Base-by-base conservation (phyloP, 495 filamentous ascomycete species). In the Podospora pseudoanserina region DNA sequence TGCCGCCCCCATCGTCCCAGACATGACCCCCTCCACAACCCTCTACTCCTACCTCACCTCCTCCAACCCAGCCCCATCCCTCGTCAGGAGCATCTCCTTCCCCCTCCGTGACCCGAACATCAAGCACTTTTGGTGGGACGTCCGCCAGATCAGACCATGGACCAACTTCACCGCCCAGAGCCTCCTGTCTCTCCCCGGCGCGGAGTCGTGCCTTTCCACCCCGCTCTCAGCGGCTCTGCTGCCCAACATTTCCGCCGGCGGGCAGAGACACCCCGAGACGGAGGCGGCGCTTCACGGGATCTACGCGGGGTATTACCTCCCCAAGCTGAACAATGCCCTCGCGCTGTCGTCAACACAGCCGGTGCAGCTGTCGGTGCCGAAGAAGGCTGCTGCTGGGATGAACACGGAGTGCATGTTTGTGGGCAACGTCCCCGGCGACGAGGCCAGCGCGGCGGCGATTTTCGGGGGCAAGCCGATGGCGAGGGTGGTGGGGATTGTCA, bases 111-210 rank as follows among this genome's bases (percentile, higher is more conserved):
- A 92, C 54, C 89, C 89, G 57, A 77, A 89, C 72, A 87, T 91
- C 74, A 89, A 89, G 73, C 90, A 96, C 75, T 94, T 92, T 75
- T 97, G 93, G 93, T 97, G 91, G 91, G 93, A 97, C 70, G 86
- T 97, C 65, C 91, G 93, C 62, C 93, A 96, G 72, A 82, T 97
- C 69, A 88, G 90, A 60, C 84, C 87, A 69, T 97, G 93, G 93
- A 84, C 83, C 57, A 84, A 86, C 67, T 97, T 97, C 84, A 90
- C 85, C 64, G 79, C 92, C 27, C 74, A 79, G 59, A 89, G 89
- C 63, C 91, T 97, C 77, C 83, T 87, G 70, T 82, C 87, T n/a
- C 85, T 96, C 61, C 88, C 87, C 1, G 86, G 86, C 16, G 90
- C 96, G 59, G 84, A 87, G 23, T 82, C 84, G 60, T 88, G 95